phyloP scores from a whole-genome alignment of 129 eudicot genomes.

The Tagetes erecta region DNA sequence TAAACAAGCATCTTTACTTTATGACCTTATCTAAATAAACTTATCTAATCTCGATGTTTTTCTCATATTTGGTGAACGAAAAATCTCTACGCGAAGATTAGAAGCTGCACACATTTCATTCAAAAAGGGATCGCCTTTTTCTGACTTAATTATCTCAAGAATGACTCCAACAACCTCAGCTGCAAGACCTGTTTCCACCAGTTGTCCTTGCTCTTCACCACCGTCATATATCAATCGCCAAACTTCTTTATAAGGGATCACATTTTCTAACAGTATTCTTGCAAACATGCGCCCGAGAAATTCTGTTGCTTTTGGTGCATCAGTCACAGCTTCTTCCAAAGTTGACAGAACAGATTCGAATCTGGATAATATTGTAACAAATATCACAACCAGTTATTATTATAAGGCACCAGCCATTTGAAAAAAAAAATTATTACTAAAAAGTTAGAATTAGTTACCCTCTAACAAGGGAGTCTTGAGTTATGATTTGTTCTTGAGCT shows the following conservation, averaged over 20 bases:
- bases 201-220: constrained; percentile 81
- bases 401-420: too few species aligned
- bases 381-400: background rate
- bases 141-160: constrained; percentile 61
- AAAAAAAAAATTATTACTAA: background rate
- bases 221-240: constrained; percentile 70
- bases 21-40: constrained; percentile 67
- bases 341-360: constrained; percentile 70
- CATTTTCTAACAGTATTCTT: constrained; percentile 48
- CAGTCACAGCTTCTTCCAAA: constrained; percentile 79
- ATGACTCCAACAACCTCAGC: constrained; percentile 75
- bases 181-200: constrained; percentile 73
- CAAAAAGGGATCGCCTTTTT: constrained; percentile 63
- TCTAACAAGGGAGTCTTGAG: constrained; percentile 55
- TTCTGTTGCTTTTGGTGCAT: constrained; percentile 88
- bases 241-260: constrained; percentile 47
- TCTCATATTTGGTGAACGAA: constrained; percentile 56
- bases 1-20: constrained; percentile 5
- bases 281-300: constrained; percentile 70
- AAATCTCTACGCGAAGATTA: constrained; percentile 50
- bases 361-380: constrained; percentile 38
- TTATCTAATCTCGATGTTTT: constrained; percentile 65
- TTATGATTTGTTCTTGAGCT: constrained; percentile 54
- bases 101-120: constrained; percentile 51
- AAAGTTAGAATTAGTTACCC: constrained; percentile 55